These are phyloP conservation scores for Neopestalotiopsis clavispora DNA, from an alignment of 2,329 filamentous ascomycete species.

Conservation along the genomic window DNA sequence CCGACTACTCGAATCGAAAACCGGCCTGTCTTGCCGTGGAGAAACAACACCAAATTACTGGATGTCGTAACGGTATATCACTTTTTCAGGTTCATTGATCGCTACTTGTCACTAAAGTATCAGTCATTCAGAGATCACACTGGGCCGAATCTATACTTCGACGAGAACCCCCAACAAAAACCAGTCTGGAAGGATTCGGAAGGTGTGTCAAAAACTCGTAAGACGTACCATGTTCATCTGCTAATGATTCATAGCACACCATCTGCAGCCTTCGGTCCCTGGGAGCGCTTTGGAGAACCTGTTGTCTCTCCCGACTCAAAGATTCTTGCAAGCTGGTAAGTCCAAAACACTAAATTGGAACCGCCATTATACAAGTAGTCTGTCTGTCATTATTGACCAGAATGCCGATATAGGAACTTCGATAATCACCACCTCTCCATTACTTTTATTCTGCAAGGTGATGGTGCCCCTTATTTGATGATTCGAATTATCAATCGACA, in stretches of 20 bases:
- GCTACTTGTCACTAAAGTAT: not conserved
- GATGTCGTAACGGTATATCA: conserved; percentile 32
- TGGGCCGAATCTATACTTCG: conserved; percentile 68
- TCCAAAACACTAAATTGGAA: not conserved
- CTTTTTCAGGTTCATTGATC: not conserved
- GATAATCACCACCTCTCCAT: conserved; percentile 60
- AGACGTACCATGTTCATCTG: not conserved
- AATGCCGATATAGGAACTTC: conserved; percentile 47
- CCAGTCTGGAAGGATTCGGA: conserved; percentile 49
- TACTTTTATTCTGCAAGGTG: conserved; percentile 53
- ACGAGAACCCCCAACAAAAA: conserved; percentile 55
- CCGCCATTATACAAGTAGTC: not conserved
- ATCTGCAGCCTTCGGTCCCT: conserved; percentile 32
- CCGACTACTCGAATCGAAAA: conserved; percentile 31
- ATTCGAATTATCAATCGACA: conserved; percentile 48
- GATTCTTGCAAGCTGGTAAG: conserved; percentile 60
- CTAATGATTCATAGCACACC: conserved; percentile 21
- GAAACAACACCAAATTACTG: conserved; percentile 22
- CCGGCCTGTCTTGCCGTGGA: conserved; percentile 28
- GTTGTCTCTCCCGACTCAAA: conserved; percentile 52
- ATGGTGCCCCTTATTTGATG: conserved; percentile 52
- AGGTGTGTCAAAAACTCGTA: conserved; percentile 27
- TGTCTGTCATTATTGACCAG: not conserved
- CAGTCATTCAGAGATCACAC: conserved; percentile 49
- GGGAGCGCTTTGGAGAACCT: conserved; percentile 45